phyloP scores from a whole-genome alignment of 2,329 filamentous ascomycete species.

The Thelonectria olida region DNA sequence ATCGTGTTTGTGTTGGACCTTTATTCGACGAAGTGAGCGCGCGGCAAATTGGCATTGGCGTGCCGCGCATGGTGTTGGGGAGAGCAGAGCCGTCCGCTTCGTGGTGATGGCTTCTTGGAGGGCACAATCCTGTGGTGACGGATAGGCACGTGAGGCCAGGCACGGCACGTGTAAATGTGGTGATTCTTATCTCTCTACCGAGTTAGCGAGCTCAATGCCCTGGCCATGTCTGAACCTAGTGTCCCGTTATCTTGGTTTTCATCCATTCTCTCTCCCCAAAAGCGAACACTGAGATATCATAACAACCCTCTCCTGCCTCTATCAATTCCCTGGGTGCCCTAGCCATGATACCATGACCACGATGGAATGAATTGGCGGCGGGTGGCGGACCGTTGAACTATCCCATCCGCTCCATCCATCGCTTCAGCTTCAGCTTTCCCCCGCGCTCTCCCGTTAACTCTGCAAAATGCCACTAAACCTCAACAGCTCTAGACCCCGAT shows the following conservation, averaged over 20 bases:
- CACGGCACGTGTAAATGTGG: slow-evolving; percentile 1
- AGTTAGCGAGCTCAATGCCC: too few species aligned
- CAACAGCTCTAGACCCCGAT: neutral
- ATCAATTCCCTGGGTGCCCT: neutral
- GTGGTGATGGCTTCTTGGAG: too few species aligned
- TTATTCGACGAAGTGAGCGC: too few species aligned
- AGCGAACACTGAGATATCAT: too few species aligned
- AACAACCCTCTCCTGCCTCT: neutral
- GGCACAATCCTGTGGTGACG: neutral
- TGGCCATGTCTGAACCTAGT: too few species aligned
- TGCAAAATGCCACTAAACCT: slow-evolving; percentile 5
- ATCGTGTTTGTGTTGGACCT: too few species aligned
- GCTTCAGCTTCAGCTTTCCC: neutral
- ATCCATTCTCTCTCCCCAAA: neutral
- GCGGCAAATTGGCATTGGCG: too few species aligned
- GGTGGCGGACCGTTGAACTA: slow-evolving; percentile 17
- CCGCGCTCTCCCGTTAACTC: neutral
- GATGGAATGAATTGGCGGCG: slow-evolving; percentile 6
- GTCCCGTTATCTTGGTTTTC: neutral
- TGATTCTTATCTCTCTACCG: slow-evolving; percentile 2
- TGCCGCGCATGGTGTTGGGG: too few species aligned
- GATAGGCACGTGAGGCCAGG: neutral
- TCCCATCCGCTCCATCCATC: neutral
- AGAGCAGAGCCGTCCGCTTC: too few species aligned
- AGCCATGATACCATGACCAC: neutral